A percentile compares a stretch with the other conserved stretches of the same genome.
phyloP scores from a whole-genome alignment of 208 protist genomes.

The Crithidia thermophila region DNA sequence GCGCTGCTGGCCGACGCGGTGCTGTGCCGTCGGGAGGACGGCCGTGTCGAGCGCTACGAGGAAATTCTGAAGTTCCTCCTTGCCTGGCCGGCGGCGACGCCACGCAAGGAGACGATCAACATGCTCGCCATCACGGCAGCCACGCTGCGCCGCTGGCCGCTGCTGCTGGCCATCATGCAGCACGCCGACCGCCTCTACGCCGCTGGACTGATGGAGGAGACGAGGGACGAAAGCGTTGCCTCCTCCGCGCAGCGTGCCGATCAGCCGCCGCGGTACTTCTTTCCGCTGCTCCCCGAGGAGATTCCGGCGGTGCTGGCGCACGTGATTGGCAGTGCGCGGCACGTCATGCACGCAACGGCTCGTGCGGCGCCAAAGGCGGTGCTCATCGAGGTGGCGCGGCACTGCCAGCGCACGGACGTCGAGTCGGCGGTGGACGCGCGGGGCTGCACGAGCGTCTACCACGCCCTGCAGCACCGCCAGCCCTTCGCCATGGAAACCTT shows the following conservation, averaged over 20 bases:
- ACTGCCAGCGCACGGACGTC: slow-evolving; percentile 62
- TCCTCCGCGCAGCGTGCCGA: background rate
- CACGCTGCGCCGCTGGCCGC: slow-evolving; percentile 47
- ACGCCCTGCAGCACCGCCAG: slow-evolving; percentile 56
- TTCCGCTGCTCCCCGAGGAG: slow-evolving; percentile 47
- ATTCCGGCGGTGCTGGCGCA: slow-evolving; percentile 52
- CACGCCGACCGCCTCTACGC: slow-evolving; percentile 38
- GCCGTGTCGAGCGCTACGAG: slow-evolving; percentile 28
- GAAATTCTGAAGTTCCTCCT: slow-evolving; percentile 66
- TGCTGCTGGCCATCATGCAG: slow-evolving; percentile 53
- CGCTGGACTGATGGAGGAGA: slow-evolving; percentile 5
- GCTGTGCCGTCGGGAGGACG: slow-evolving; percentile 19
- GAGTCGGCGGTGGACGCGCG: slow-evolving; percentile 57
- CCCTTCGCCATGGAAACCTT: slow-evolving; percentile 52
- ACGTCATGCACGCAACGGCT: slow-evolving; percentile 73
- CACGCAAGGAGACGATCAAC: slow-evolving; percentile 63
- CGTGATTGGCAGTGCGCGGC: slow-evolving; percentile 50
- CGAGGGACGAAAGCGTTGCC: background rate
- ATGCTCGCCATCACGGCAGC: slow-evolving; percentile 51
- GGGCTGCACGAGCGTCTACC: slow-evolving; percentile 64
- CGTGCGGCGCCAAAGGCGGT: slow-evolving; percentile 49
- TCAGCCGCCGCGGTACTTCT: slow-evolving; percentile 48
- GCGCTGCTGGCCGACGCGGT: slow-evolving; percentile 44
- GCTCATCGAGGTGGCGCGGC: slow-evolving; percentile 52
- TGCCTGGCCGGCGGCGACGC: slow-evolving; percentile 35